phyloP scores from a whole-genome alignment of 208 protist genomes.

The Vickermania ingenoplastis region DNA sequence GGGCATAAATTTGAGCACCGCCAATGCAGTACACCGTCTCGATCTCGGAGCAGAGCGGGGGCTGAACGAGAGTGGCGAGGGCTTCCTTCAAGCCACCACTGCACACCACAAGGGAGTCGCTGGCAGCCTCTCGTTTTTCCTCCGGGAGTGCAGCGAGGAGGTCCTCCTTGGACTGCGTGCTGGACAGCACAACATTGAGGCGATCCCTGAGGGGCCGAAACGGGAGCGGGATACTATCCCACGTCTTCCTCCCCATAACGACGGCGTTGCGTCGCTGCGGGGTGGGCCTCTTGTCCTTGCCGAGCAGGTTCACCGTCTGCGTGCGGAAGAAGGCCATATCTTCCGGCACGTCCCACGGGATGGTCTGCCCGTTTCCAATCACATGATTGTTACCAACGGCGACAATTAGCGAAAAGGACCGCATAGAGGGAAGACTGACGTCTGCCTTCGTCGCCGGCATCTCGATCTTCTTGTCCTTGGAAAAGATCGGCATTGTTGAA shows the following conservation, averaged over 20 bases:
- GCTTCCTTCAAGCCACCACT: conserved; percentile 51
- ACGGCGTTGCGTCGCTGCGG: conserved; percentile 83
- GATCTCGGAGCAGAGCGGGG: conserved; percentile 39
- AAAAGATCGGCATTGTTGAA: conserved; percentile 9
- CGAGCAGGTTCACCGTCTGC: conserved; percentile 64
- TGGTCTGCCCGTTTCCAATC: conserved; percentile 71
- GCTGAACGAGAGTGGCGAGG: conserved; percentile 38
- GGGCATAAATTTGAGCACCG: conserved; percentile 78
- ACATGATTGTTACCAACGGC: conserved; percentile 54
- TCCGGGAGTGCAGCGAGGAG: conserved; percentile 31
- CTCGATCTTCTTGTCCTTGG: conserved; percentile 47
- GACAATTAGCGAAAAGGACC: conserved; percentile 69
- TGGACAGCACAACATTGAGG: conserved; percentile 89
- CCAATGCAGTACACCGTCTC: conserved; percentile 92
- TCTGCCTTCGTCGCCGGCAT: conserved; percentile 49
- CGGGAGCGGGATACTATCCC: conserved; percentile 89
- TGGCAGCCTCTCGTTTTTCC: conserved; percentile 32
- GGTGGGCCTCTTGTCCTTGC: conserved; percentile 30
- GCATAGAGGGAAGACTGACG: conserved; percentile 34
- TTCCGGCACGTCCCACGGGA: conserved; percentile 82
- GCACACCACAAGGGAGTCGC: conserved; percentile 26
- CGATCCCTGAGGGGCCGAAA: conserved; percentile 86
- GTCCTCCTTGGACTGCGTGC: conserved; percentile 29
- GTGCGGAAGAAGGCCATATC: conserved; percentile 85
- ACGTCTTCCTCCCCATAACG: conserved; percentile 97